Conservation (phyloP, 352 stramenopile species). For the Phytophthora idaei region DNA sequence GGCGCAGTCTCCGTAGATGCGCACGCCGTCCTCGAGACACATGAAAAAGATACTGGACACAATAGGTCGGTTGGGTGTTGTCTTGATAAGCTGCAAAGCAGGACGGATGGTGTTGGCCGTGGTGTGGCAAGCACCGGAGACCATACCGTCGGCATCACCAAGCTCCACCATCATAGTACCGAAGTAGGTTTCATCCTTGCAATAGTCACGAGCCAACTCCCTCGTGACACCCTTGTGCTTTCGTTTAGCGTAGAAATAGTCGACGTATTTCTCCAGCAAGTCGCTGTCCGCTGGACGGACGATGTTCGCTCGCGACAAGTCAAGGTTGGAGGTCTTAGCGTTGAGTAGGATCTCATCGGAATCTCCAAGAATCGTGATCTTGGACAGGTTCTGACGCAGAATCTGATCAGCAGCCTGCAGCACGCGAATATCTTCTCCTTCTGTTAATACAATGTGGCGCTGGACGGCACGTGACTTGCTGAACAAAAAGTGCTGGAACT, state of each 20-base stretch:
- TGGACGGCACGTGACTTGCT: constrained; percentile 72
- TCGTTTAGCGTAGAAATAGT: constrained; percentile 73
- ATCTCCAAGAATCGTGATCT: constrained; percentile 82
- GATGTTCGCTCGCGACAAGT: constrained; percentile 66
- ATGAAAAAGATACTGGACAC: constrained; percentile 91
- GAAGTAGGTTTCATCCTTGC: constrained; percentile 76
- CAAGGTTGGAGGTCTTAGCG: constrained; percentile 67
- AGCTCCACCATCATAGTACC: constrained; percentile 88
- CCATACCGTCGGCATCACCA: constrained; percentile 84
- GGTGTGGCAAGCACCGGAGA: constrained; percentile 84
- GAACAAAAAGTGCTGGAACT: constrained; percentile 89
- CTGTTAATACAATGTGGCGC: constrained; percentile 84
- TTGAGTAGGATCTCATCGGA: constrained; percentile 64
- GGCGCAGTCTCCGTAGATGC: constrained; percentile 86
- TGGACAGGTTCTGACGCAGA: constrained; percentile 63
- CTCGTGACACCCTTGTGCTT: constrained; percentile 86
- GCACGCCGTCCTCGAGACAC: constrained; percentile 79
- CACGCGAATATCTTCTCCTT: constrained; percentile 83
- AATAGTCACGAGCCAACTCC: constrained; percentile 56
- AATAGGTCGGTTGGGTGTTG: constrained; percentile 57
- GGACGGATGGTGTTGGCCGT: constrained; percentile 90
- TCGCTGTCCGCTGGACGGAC: constrained; percentile 56
- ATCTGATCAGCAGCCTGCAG: constrained; percentile 82
- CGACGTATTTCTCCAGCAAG: constrained; percentile 64
- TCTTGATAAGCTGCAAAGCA: constrained; percentile 90